A percentile compares a stretch with the other conserved stretches of the same genome.
These are phyloP conservation scores for Termitomyces titanicus DNA, from an alignment of 768 basidiomycete genomes.

Conservation along the genomic window DNA sequence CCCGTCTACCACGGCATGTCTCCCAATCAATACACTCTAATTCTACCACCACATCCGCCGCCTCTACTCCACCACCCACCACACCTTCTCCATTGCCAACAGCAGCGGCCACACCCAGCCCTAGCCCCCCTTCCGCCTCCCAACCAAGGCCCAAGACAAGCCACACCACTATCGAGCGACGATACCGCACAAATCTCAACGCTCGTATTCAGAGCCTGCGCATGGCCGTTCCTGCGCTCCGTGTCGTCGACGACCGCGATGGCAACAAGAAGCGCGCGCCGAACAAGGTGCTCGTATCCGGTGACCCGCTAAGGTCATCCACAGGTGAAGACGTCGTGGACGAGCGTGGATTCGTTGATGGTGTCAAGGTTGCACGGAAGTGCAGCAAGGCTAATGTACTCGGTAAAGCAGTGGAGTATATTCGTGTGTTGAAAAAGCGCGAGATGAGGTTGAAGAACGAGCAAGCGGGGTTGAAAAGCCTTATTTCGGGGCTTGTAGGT, in stretches of 20 bases:
- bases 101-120: constrained; percentile 13
- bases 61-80: constrained; percentile 38
- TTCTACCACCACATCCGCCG: constrained; percentile 32
- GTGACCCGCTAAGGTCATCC: constrained; percentile 31
- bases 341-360: constrained; percentile 83
- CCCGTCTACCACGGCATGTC: constrained; percentile 29
- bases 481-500: constrained; percentile 70
- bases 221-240: constrained; percentile 78
- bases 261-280: constrained; percentile 48
- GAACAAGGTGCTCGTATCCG: constrained; percentile 29
- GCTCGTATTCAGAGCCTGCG: constrained; percentile 80
- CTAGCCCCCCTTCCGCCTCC: constrained; percentile 7
- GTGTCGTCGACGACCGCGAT: constrained; percentile 66
- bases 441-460: constrained; percentile 70
- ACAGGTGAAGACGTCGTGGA: constrained; percentile 57
- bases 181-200: constrained; percentile 87
- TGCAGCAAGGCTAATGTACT: constrained; percentile 89
- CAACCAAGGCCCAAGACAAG: constrained; percentile 64
- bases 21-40: constrained; percentile 15
- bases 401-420: constrained; percentile 89
- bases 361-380: constrained; percentile 89
- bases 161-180: constrained; percentile 85
- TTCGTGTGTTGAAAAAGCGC: constrained; percentile 79
- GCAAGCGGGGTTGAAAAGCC: constrained; percentile 67
- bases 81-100: constrained; percentile 26